Evolutionary conservation across 2,329 filamentous ascomycete species (phyloP).

Genomic region (Arthrobotrys entomopaga): DNA sequence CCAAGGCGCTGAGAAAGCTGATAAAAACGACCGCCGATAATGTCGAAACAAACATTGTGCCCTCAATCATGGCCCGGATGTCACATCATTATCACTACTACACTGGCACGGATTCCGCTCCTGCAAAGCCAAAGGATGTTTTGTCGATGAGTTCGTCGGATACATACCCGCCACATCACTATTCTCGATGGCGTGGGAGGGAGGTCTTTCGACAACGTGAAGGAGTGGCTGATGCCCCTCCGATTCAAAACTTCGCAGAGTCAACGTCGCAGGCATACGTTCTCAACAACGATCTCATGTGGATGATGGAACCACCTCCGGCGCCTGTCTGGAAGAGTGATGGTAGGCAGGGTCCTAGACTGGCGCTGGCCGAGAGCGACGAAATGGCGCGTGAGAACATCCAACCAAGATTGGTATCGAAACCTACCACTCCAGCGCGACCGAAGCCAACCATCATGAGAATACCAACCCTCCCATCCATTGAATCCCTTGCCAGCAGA

Average conservation of each 20-base stretch:
- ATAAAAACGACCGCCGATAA: conserved; percentile 52
- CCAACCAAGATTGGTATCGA: conserved; percentile 31
- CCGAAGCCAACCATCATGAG: conserved; percentile 52
- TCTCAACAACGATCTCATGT: conserved; percentile 48
- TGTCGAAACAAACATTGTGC: conserved; percentile 53
- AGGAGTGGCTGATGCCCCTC: conserved; percentile 30
- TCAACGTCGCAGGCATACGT: conserved; percentile 33
- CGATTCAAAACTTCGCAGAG: conserved; percentile 51
- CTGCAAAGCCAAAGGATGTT: conserved; percentile 34
- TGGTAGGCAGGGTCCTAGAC: conserved; percentile 44
- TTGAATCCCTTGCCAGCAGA: conserved; percentile 48
- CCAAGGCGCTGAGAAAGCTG: conserved; percentile 50
- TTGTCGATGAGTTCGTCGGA: conserved; percentile 51
- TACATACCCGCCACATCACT: conserved; percentile 33
- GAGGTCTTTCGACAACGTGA: conserved; percentile 31
- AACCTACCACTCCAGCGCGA: conserved; percentile 26
- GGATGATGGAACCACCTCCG: conserved; percentile 54
- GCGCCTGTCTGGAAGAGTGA: conserved; percentile 54
- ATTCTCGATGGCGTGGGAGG: conserved; percentile 42
- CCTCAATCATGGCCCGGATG: conserved; percentile 50
- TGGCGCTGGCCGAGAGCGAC: conserved; percentile 43
- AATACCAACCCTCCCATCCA: conserved; percentile 46
- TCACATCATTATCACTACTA: conserved; percentile 53
- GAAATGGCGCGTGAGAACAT: conserved; percentile 44
- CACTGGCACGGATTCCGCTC: conserved; percentile 38